Base-by-base conservation (phyloP, 805 yeast species). In the Torulaspora maleeae region DNA sequence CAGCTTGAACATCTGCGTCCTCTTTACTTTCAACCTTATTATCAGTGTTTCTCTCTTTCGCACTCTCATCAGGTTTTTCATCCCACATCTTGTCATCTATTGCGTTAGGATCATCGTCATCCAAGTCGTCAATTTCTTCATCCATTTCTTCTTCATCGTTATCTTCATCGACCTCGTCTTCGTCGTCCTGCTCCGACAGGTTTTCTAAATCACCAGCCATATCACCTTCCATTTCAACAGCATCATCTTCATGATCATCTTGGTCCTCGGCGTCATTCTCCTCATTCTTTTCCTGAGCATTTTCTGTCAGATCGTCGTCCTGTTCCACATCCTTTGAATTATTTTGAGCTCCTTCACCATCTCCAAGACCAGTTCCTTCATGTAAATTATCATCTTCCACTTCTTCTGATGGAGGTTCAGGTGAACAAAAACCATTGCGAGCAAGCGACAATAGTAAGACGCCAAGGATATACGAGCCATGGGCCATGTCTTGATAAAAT, bases 81-180 rank as follows among this genome's bases (percentile, higher is more conserved):
- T 91, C 93, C 96, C 98, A 91, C 96, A 88, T 88, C 68, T 88
- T 91, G 54, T 91, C 97, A 63, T 91, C 98, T 40, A 91, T 80
- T 3, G 96, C 95, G 66, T 89, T 87, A 1, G 96, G 96, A 72
- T 90, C 98, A 51, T 84, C 72, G 45, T 88, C 95, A 62, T 86
- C 95, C 27, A 91, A 68, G 58, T 90, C 86, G 52, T 91, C 97
- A 34, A 89, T 75, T 60, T 89, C 91, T 52, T 90, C 96, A 59
- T 90, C 96, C 44, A 86, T 59, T 2, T 86, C 95, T 37, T 85
- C 83, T 5, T 82, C 79, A 0, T 79, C 81, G 3, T 80, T 79
- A 5, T 79, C 79, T 2, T 76, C 76, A 1, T 73, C 74, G 1
- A 73, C 75, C 9, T 73, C 75, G 9, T 78, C 80, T 13, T 73